phyloP scores from a whole-genome alignment of 176 grass and related monocot species.

The Avena eriantha region DNA sequence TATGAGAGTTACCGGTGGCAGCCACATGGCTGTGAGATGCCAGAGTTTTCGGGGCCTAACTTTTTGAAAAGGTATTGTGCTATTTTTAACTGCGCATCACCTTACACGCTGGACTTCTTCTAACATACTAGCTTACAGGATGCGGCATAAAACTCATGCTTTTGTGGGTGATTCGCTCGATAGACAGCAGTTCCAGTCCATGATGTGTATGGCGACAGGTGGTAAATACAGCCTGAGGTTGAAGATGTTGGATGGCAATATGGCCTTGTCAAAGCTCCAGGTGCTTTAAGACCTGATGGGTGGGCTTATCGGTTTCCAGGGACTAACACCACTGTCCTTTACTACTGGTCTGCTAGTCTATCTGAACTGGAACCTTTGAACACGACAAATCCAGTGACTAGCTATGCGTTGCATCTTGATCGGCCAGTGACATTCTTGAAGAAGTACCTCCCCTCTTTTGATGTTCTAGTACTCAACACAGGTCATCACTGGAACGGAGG shows the following conservation, averaged over 20 bases:
- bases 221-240: constrained; percentile 66
- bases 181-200: constrained; percentile 96
- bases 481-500: constrained; percentile 99
- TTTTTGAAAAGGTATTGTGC: constrained; percentile 67
- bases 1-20: constrained; percentile 89
- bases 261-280: constrained; percentile 79
- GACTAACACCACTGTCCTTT: constrained; percentile 89
- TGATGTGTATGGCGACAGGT: constrained; percentile 90
- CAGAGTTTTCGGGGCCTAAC: constrained; percentile 68
- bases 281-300: constrained; percentile 85
- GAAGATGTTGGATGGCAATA: constrained; percentile 82
- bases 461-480: constrained; percentile 92
- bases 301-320: constrained; percentile 88
- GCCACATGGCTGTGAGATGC: constrained; percentile 76
- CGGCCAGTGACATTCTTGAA: constrained; percentile 84
- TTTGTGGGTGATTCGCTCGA: constrained; percentile 96
- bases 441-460: constrained; percentile 67
- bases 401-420: constrained; percentile 90
- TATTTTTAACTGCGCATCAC: constrained; percentile 25
- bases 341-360: constrained; percentile 97
- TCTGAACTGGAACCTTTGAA: constrained; percentile 89
- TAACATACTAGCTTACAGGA: constrained; percentile 57
- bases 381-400: constrained; percentile 48
- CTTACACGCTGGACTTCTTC: constrained; percentile 25
- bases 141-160: constrained; percentile 88